phyloP scores from a whole-genome alignment of 176 grass and related monocot genomes.

The Lolium multiflorum region DNA sequence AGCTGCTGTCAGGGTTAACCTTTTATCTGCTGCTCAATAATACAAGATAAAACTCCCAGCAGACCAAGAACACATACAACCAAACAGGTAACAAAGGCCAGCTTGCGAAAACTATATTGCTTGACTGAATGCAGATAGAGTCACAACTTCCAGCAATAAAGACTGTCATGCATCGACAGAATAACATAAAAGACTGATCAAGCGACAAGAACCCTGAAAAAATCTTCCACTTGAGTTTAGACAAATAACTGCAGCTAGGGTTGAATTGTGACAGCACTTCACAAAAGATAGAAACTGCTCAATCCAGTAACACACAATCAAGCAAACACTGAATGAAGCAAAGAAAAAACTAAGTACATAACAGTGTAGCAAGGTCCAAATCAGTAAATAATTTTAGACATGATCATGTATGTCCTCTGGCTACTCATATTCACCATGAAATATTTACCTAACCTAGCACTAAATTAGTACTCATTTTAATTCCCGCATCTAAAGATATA shows the following conservation, averaged over 20 bases:
- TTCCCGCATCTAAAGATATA: not conserved
- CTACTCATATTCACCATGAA: not conserved
- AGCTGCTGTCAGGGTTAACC: not conserved
- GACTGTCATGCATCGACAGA: not conserved
- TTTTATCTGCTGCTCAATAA: not conserved
- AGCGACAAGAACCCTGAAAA: not conserved
- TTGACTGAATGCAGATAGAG: not conserved
- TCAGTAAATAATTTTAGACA: not conserved
- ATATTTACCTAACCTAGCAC: conserved; percentile 2
- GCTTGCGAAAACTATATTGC: conserved; percentile 14
- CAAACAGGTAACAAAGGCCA: not conserved
- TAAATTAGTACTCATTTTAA: not conserved
- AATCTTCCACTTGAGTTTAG: not conserved
- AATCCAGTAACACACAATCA: conserved; percentile 26
- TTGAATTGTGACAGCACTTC: not conserved
- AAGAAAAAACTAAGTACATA: not conserved
- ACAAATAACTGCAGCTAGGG: not conserved
- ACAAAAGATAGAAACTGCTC: conserved; percentile 36
- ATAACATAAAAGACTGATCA: not conserved
- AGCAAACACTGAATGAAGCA: not conserved
- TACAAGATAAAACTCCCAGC: not conserved
- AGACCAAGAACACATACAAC: not conserved
- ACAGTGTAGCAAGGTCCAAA: not conserved
- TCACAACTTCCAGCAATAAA: not conserved
- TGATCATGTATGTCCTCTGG: not conserved